Conservation (phyloP, 208 protist species). For the Leishmania martiniquensis region DNA sequence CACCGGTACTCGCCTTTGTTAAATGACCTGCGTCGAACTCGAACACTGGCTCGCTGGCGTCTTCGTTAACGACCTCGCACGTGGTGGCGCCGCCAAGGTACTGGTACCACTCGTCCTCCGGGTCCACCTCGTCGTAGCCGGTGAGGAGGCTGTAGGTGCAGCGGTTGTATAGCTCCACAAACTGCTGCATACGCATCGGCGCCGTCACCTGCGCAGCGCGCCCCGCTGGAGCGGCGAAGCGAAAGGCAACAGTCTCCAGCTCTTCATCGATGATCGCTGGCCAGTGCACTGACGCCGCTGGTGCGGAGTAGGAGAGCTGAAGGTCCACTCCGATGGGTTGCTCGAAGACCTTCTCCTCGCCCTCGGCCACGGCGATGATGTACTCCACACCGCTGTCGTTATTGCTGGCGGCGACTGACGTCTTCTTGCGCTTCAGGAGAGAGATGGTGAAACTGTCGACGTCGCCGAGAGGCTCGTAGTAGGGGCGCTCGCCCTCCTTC, state of each 20-base stretch:
- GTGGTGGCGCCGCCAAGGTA: constrained; percentile 33
- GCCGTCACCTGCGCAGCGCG: constrained; percentile 8
- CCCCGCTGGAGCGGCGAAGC: constrained; percentile 36
- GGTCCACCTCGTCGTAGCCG: constrained; percentile 33
- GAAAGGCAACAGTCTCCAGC: constrained; percentile 46
- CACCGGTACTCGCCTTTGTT: constrained; percentile 21
- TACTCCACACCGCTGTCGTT: constrained; percentile 15
- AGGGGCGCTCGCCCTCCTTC: constrained; percentile 15
- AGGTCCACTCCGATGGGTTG: constrained; percentile 50
- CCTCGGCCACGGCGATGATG: constrained; percentile 36
- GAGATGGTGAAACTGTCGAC: constrained; percentile 22
- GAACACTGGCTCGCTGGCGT: constrained; percentile 37
- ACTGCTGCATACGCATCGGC: constrained; percentile 29
- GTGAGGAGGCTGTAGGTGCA: constrained; percentile 62
- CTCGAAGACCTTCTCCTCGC: constrained; percentile 36
- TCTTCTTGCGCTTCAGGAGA: constrained; percentile 23
- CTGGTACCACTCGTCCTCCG: constrained; percentile 43
- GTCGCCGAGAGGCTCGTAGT: constrained; percentile 42
- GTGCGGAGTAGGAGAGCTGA: constrained; percentile 41
- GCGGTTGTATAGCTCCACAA: constrained; percentile 63
- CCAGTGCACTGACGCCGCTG: constrained; percentile 58
- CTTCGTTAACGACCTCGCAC: constrained; percentile 31
- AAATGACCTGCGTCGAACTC: constrained; percentile 42
- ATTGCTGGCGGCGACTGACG: background rate
- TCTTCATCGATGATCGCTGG: constrained; percentile 43